These are phyloP conservation scores for Puccinia horiana DNA, from an alignment of 1,284 basidiomycete species.

Conservation along the genomic window DNA sequence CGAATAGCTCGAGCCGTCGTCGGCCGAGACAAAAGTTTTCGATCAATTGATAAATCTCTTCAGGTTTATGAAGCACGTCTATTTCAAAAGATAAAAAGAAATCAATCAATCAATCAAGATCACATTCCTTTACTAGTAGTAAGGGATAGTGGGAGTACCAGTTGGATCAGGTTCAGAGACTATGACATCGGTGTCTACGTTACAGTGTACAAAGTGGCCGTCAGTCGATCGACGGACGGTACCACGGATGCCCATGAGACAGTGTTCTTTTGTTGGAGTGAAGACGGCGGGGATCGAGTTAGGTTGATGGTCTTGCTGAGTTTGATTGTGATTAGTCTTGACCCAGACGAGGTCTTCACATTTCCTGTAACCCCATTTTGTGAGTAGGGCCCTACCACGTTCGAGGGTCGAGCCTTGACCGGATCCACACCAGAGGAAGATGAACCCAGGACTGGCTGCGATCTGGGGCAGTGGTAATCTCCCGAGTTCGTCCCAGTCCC, in stretches of 20 bases:
- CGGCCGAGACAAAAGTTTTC: constrained; percentile 97
- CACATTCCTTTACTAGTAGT: no score
- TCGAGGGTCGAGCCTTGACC: constrained; percentile 89
- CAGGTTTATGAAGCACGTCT: constrained; percentile 81
- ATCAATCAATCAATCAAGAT: neutral
- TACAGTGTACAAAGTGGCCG: constrained; percentile 94
- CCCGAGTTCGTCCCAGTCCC: constrained; percentile 79
- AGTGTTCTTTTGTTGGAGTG: constrained; percentile 89
- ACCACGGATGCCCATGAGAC: constrained; percentile 96
- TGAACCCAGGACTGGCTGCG: constrained; percentile 85
- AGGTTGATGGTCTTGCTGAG: neutral
- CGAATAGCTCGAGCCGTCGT: constrained; percentile 87
- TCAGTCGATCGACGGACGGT: constrained; percentile 92
- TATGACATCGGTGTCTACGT: constrained; percentile 68
- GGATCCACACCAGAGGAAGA: constrained; percentile 95
- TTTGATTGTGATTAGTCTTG: constrained; percentile 50
- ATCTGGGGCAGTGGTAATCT: constrained; percentile 78
- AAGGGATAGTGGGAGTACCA: constrained; percentile 5
- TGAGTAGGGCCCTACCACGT: constrained; percentile 82
- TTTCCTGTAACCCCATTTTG: constrained; percentile 90
- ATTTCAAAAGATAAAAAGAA: constrained; percentile 17
- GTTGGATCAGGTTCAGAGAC: constrained; percentile 45
- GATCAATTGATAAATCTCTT: constrained; percentile 90
- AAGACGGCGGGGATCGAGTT: constrained; percentile 62
- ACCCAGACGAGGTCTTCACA: constrained; percentile 85